phyloP scores from a whole-genome alignment of 257 asterid species.

The Penstemon eatonii region DNA sequence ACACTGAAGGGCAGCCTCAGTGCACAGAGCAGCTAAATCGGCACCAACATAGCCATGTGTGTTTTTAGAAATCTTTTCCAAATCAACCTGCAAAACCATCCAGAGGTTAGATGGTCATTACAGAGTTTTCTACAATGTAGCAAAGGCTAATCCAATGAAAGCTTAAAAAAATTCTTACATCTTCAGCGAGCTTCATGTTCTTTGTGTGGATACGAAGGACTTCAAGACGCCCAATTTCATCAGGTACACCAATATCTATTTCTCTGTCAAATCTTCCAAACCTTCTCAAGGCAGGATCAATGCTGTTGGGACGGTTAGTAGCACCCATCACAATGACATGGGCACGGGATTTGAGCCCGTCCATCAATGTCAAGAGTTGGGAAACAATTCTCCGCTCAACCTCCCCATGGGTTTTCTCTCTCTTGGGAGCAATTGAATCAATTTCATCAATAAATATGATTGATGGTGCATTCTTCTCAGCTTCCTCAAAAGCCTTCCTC shows the following conservation, averaged over 20 bases:
- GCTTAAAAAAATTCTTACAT: constrained; percentile 35
- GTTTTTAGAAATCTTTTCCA: constrained; percentile 76
- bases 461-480: constrained; percentile 50
- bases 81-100: constrained; percentile 62
- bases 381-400: constrained; percentile 96
- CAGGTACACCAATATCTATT: constrained; percentile 92
- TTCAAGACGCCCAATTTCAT: constrained; percentile 96
- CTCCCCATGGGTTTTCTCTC: constrained; percentile 90
- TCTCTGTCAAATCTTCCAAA: constrained; percentile 94
- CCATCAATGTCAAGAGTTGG: constrained; percentile 92
- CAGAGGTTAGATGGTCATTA: not conserved
- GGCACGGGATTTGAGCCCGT: constrained; percentile 85
- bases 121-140: not conserved
- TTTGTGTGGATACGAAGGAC: constrained; percentile 88
- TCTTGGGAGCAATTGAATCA: constrained; percentile 92
- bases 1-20: constrained; percentile 94
- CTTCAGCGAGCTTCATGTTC: constrained; percentile 94
- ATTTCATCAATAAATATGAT: constrained; percentile 28
- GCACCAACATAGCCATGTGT: constrained; percentile 96
- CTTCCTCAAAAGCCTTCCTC: constrained; percentile 93
- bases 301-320: constrained; percentile 89
- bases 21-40: constrained; percentile 29
- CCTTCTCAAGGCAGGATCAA: constrained; percentile 90
- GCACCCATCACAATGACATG: constrained; percentile 92
- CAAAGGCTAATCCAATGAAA: not conserved